phyloP scores from a whole-genome alignment of 2,329 filamentous ascomycete genomes.

The Blastomyces silverae region DNA sequence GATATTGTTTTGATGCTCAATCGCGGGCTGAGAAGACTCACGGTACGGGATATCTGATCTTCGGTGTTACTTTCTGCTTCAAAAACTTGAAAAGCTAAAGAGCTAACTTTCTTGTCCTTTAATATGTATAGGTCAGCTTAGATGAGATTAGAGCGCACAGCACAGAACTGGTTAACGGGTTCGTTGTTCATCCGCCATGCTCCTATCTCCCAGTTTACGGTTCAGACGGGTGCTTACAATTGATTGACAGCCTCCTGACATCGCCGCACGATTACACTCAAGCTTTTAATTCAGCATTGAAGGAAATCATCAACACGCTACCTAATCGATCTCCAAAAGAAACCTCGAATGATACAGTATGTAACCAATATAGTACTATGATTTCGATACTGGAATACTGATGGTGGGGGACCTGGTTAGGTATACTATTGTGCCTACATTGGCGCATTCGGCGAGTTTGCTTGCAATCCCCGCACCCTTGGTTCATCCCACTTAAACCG shows the following conservation, averaged over 20 bases:
- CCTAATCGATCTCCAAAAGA: slow-evolving; percentile 69
- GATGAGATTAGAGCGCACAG: slow-evolving; percentile 90
- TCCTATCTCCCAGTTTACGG: not conserved
- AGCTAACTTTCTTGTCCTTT: not conserved
- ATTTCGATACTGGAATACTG: not conserved
- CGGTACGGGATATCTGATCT: slow-evolving; percentile 35
- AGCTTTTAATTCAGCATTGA: slow-evolving; percentile 85
- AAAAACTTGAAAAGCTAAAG: not conserved
- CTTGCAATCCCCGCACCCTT: slow-evolving; percentile 89
- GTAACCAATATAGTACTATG: slow-evolving; percentile 18
- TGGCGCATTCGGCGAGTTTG: slow-evolving; percentile 88
- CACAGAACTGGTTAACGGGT: slow-evolving; percentile 67
- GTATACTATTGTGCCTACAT: slow-evolving; percentile 95
- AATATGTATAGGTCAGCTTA: slow-evolving; percentile 56
- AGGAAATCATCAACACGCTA: slow-evolving; percentile 75
- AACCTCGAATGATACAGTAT: slow-evolving; percentile 64
- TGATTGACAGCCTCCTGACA: slow-evolving; percentile 54
- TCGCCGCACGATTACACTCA: slow-evolving; percentile 81
- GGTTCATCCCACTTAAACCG: slow-evolving; percentile 85
- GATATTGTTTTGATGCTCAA: slow-evolving; percentile 76
- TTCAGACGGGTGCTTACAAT: slow-evolving; percentile 14
- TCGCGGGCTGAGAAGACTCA: slow-evolving; percentile 52
- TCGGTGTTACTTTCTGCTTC: not conserved
- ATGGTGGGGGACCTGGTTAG: slow-evolving; percentile 16
- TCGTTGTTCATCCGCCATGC: slow-evolving; percentile 17